These are phyloP conservation scores for Fagopyrum esculentum DNA, from an alignment of 148 eudicot genomes.

Conservation along the genomic window DNA sequence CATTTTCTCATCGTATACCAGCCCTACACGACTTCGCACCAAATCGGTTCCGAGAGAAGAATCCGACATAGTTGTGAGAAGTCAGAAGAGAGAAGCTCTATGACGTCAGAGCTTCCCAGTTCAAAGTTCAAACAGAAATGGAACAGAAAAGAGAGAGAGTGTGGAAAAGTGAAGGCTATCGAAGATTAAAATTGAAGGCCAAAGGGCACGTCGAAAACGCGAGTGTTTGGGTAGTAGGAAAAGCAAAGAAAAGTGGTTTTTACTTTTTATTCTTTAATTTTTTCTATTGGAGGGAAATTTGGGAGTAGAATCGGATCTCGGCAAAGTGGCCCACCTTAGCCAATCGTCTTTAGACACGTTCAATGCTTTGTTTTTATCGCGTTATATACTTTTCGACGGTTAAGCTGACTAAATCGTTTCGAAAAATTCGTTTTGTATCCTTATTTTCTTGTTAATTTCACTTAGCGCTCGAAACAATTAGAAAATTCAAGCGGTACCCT, in stretches of 20 bases:
- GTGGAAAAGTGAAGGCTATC: background rate
- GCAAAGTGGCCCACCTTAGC: background rate
- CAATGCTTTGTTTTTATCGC: background rate
- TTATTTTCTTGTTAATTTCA: no score
- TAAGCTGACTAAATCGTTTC: background rate
- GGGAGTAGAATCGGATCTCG: background rate
- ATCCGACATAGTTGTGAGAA: background rate
- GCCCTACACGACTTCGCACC: conserved; percentile 49
- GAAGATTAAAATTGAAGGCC: background rate
- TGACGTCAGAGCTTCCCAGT: background rate
- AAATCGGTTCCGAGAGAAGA: background rate
- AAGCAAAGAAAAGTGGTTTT: background rate
- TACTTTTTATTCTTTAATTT: background rate
- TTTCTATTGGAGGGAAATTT: conserved; percentile 7
- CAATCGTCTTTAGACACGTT: background rate
- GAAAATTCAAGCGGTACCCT: no score
- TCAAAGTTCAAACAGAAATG: conserved; percentile 6
- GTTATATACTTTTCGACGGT: background rate
- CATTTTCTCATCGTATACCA: conserved; percentile 80
- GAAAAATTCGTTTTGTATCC: background rate
- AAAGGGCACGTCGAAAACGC: background rate
- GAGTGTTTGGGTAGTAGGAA: background rate
- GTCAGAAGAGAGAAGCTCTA: background rate
- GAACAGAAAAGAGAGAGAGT: background rate
- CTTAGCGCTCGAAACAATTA: no score